Conservation (phyloP, 495 filamentous ascomycete genomes). For the Cladorrhinum samala region DNA sequence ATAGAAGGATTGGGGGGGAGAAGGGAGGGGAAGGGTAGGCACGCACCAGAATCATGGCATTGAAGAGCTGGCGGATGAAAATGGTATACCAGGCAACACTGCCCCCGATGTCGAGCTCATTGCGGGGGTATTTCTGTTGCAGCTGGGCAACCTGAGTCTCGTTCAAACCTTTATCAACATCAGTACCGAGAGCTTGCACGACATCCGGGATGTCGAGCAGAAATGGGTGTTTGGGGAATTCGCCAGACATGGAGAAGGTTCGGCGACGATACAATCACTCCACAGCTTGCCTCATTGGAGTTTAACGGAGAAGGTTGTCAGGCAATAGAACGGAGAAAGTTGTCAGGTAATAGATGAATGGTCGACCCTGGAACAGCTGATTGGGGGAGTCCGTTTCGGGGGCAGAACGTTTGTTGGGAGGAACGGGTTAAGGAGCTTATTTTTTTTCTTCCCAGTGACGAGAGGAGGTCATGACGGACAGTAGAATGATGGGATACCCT, state of each 20-base stretch:
- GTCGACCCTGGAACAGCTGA: too few relatives aligned
- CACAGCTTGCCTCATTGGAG: constrained; percentile 12
- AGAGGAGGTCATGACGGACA: neutral
- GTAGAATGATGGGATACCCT: neutral
- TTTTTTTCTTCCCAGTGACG: neutral
- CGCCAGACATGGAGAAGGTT: constrained; percentile 31
- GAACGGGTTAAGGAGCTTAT: too few relatives aligned
- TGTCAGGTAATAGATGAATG: neutral
- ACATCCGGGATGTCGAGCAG: constrained; percentile 48
- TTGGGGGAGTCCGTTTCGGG: too few relatives aligned
- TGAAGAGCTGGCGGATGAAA: constrained; percentile 57
- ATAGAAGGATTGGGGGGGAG: neutral
- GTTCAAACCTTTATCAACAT: constrained; percentile 55
- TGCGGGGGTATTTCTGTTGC: constrained; percentile 49
- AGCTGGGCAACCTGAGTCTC: constrained; percentile 42
- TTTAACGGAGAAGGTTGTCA: neutral
- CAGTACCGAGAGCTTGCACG: constrained; percentile 43
- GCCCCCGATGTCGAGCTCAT: constrained; percentile 57
- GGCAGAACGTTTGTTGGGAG: too few relatives aligned
- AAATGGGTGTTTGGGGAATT: constrained; percentile 46
- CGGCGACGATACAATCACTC: constrained; percentile 4
- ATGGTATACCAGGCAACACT: constrained; percentile 59
- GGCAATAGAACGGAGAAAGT: neutral
- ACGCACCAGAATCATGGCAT: constrained; percentile 62
- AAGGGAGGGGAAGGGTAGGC: neutral